Evolutionary conservation across 352 stramenopile species (phyloP).

Genomic region (Phytophthora fragariaefolia): DNA sequence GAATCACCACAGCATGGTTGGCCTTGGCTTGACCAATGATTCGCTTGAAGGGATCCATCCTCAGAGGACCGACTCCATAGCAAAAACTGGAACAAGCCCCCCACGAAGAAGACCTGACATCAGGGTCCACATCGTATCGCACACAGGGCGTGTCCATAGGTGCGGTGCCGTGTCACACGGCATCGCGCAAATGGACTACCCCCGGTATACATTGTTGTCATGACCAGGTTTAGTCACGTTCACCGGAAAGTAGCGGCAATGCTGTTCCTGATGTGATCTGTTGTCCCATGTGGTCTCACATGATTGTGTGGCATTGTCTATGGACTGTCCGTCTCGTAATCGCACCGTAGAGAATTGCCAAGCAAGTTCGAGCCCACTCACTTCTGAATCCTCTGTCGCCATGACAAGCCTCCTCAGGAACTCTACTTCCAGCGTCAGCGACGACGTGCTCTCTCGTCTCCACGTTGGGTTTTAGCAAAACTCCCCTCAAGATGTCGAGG

Average conservation of each 20-base stretch:
- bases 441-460: not conserved
- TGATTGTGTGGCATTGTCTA: not conserved
- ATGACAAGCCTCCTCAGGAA: not conserved
- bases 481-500: not conserved
- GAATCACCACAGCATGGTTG: too few species aligned
- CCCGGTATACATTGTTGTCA: not conserved
- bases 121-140: too few species aligned
- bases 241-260: not conserved
- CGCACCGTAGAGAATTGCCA: too few species aligned
- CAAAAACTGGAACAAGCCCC: too few species aligned
- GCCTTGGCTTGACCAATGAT: too few species aligned
- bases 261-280: not conserved
- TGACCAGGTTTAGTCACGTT: not conserved
- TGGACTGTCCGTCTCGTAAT: not conserved
- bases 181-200: not conserved
- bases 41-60: too few species aligned
- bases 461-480: not conserved
- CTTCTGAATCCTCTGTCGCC: not conserved
- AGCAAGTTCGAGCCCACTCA: not conserved
- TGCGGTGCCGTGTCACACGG: not conserved
- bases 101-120: too few species aligned
- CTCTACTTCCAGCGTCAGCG: not conserved
- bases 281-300: not conserved
- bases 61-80: too few species aligned
- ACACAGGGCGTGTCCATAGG: too few species aligned